Conservation (phyloP, 2,329 filamentous ascomycete genomes). For the Helotiales sp. region DNA sequence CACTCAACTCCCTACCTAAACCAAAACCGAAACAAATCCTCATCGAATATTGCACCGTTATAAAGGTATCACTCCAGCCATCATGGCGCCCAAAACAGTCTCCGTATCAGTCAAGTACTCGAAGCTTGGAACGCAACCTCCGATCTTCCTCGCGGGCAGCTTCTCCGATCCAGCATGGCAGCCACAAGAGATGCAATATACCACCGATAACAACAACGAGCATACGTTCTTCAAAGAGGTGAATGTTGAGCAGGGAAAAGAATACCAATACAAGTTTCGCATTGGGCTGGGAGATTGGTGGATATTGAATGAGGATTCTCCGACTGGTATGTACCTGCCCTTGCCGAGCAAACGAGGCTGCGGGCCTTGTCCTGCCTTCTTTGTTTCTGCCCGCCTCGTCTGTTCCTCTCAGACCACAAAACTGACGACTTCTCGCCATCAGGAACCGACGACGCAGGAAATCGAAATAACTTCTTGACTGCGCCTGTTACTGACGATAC, state of each 20-base stretch:
- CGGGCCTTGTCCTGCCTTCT: neutral
- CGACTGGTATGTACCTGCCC: conserved; percentile 55
- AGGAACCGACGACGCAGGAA: conserved; percentile 58
- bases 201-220: conserved; percentile 56
- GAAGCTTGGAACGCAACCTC: conserved; percentile 64
- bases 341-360: neutral
- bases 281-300: conserved; percentile 71
- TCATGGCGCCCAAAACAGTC: conserved; percentile 27
- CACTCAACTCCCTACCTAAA: neutral
- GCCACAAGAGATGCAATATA: conserved; percentile 66
- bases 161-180: conserved; percentile 72
- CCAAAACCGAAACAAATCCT: neutral
- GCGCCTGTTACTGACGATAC: conserved; percentile 36
- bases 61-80: conserved; percentile 17
- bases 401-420: neutral
- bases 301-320: conserved; percentile 67
- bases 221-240: conserved; percentile 63
- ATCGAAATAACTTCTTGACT: conserved; percentile 57
- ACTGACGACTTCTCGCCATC: conserved; percentile 15
- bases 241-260: conserved; percentile 57
- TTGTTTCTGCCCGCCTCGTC: neutral
- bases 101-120: conserved; percentile 57
- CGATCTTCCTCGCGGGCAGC: conserved; percentile 72
- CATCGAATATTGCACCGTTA: conserved; percentile 4
- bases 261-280: conserved; percentile 78